These are phyloP conservation scores for Acacia melanoxylon DNA, from an alignment of 306 rosid genomes.

Conservation along the genomic window DNA sequence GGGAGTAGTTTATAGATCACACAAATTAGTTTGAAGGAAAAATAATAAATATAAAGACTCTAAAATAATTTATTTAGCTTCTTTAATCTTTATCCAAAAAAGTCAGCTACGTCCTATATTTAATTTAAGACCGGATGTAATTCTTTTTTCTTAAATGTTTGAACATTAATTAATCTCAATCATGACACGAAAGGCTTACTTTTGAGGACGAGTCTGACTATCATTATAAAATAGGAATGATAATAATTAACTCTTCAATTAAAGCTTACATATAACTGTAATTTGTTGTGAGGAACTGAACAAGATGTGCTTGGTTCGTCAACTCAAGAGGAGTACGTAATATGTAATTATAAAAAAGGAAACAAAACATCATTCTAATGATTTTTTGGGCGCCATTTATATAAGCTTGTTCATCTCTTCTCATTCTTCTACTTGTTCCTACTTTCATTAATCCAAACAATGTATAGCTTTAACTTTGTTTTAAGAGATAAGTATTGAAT, in stretches of 20 bases:
- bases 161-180: not conserved
- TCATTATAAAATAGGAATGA: no score
- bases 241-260: no score
- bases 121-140: no score
- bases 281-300: not conserved
- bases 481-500: no score
- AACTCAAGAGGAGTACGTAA: not conserved
- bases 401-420: not conserved
- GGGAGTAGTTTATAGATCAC: no score
- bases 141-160: no score
- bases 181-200: not conserved
- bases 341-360: not conserved
- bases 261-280: not conserved
- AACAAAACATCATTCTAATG: not conserved
- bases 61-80: no score
- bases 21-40: no score
- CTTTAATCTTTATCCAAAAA: no score
- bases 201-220: not conserved
- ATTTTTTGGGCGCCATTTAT: not conserved
- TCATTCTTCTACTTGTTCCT: not conserved
- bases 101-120: no score
- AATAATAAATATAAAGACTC: no score
- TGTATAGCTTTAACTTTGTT: not conserved
- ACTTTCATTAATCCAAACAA: not conserved
- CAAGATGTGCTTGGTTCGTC: not conserved